These are phyloP conservation scores for Glycine soja DNA, from an alignment of 306 rosid species.

Conservation along the genomic window DNA sequence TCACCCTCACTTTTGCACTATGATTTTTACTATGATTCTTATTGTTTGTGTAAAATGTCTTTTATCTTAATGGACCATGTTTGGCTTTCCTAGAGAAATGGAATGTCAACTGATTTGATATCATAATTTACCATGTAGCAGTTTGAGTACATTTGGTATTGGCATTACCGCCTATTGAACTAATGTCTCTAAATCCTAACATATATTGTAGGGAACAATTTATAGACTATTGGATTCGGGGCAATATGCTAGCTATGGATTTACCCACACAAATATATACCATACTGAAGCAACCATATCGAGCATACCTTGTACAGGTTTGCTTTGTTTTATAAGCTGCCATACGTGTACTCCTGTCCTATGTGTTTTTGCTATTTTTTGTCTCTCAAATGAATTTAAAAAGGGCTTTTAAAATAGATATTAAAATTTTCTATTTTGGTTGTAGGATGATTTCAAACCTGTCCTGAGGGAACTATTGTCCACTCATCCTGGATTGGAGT, in stretches of 20 bases:
- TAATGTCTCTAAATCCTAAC: slow-evolving; percentile 27
- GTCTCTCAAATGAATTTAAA: slow-evolving; percentile 37
- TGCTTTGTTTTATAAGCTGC: slow-evolving; percentile 45
- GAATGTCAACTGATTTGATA: slow-evolving; percentile 34
- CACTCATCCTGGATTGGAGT: slow-evolving; percentile 78
- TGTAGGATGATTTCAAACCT: slow-evolving; percentile 79
- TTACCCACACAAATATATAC: slow-evolving; percentile 66
- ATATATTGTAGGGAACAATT: slow-evolving; percentile 63
- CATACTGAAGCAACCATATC: slow-evolving; percentile 66
- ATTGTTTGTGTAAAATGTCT: slow-evolving; percentile 1
- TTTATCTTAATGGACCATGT: neutral
- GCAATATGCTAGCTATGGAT: slow-evolving; percentile 71
- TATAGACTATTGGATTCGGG: slow-evolving; percentile 69
- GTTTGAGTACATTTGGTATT: slow-evolving; percentile 26
- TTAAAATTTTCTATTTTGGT: slow-evolving; percentile 34
- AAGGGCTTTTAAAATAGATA: slow-evolving; percentile 12
- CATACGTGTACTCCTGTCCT: slow-evolving; percentile 15
- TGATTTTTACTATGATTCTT: slow-evolving; percentile 1
- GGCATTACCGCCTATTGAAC: slow-evolving; percentile 33
- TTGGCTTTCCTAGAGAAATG: slow-evolving; percentile 4
- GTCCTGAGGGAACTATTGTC: slow-evolving; percentile 67
- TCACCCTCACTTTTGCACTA: neutral
- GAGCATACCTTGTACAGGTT: slow-evolving; percentile 72
- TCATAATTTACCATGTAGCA: slow-evolving; percentile 22
- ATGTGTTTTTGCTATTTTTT: slow-evolving; percentile 29